Base-by-base conservation (phyloP, 179 eudicot species). In the Spergularia azorica region DNA sequence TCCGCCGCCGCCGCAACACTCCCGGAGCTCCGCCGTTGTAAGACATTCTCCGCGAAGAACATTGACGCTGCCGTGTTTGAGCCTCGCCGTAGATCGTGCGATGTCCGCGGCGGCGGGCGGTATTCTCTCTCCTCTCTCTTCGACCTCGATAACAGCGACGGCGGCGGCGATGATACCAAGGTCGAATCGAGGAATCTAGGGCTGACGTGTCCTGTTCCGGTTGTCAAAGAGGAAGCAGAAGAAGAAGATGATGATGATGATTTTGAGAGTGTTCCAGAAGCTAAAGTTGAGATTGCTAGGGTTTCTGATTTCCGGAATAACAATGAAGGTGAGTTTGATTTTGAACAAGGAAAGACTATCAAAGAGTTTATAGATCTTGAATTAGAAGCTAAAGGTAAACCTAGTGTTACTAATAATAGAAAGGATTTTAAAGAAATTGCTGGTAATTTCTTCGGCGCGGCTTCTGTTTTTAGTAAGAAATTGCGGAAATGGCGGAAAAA, bases 331-430 rank as follows among this genome's bases (percentile, higher is more conserved):
- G 86, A 79, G 17, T 84, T 76, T 57, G 86, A 79, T 21, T 87
- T 81, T 70, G 93, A 81, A 17, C 90, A 88, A 7, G 58, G 70
- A 56, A 95, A 82, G 81, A 86, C 95, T 14, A 91, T 95, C 89
- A 91, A 95, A 64, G 98, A 95, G 83, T 85, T 85, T 54, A 93
- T 95, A 72, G 95, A 95, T 78, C 88, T 93, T 60, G 97, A 95
- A 81, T 72, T 85, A 5, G 69, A 77, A 72, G 78, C 61, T 12
- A 81, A 63, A 52, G 66, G 57, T 66, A 84, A 76, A 67, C 56
- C 64, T 56, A 46, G 46, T 66, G 81, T 21, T 66, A 58, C 17
- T 20, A 71, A 60, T 58, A 78, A 65, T 74, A 74, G 79, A 76
- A 79, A 69, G 81, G 92, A 88, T 79, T 79, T 86, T 5, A 87